phyloP scores from a whole-genome alignment of 176 grass and related monocot species.

The Puya raimondii region DNA sequence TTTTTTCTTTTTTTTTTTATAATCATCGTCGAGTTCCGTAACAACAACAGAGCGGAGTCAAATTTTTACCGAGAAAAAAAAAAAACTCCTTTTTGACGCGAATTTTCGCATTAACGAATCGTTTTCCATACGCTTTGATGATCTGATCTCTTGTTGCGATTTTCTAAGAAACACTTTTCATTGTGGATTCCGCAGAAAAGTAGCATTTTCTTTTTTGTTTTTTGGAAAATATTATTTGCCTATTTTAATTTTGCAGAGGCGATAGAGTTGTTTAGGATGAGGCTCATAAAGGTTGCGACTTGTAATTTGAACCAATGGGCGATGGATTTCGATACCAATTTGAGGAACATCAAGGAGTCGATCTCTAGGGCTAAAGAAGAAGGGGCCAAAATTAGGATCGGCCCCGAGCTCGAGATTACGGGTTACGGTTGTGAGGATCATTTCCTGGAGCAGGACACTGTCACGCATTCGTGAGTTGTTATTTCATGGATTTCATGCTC shows the following conservation, averaged over 20 bases:
- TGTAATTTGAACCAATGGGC: slow-evolving; percentile 99
- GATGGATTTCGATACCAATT: slow-evolving; percentile 93
- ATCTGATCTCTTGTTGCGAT: too few relatives aligned
- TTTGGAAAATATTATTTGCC: neutral
- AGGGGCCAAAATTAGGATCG: slow-evolving; percentile 52
- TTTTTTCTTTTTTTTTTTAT: too few relatives aligned
- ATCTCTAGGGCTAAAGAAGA: slow-evolving; percentile 53
- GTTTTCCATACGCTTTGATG: too few relatives aligned
- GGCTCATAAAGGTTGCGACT: slow-evolving; percentile 69
- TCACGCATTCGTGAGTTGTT: slow-evolving; percentile 59
- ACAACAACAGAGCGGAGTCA: too few relatives aligned
- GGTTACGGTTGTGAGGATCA: slow-evolving; percentile 97
- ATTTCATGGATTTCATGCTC: neutral
- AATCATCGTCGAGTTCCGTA: too few relatives aligned
- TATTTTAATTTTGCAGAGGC: neutral
- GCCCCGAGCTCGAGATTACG: slow-evolving; percentile 88
- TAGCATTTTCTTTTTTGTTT: too few relatives aligned
- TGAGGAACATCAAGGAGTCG: slow-evolving; percentile 88
- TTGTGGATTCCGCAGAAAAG: too few relatives aligned
- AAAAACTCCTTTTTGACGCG: too few relatives aligned
- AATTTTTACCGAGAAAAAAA: too few relatives aligned
- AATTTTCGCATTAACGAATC: too few relatives aligned
- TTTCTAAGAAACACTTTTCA: too few relatives aligned
- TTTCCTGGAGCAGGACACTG: slow-evolving; percentile 86
- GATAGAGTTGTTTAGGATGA: slow-evolving; percentile 41